phyloP scores from a whole-genome alignment of 202 grass and related monocot genomes.

The Carex sylvatica region DNA sequence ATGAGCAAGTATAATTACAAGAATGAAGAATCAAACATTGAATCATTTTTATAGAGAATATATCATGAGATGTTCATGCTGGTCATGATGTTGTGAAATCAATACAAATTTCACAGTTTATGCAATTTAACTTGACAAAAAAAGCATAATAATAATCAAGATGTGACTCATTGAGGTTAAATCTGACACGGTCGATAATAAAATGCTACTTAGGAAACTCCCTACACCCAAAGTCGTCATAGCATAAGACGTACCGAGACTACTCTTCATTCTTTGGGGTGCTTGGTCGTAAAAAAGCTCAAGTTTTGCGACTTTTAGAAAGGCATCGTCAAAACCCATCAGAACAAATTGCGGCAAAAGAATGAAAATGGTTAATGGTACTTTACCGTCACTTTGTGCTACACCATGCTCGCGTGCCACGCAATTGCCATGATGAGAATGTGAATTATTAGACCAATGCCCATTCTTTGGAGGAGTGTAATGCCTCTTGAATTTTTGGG shows the following conservation, averaged over 20 bases:
- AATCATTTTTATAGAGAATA: too few species aligned
- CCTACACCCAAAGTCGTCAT: constrained; percentile 78
- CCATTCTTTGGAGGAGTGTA: constrained; percentile 81
- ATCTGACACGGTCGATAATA: constrained; percentile 51
- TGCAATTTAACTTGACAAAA: constrained; percentile 54
- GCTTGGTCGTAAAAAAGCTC: constrained; percentile 99
- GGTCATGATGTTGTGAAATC: too few species aligned
- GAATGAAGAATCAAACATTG: too few species aligned
- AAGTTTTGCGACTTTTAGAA: constrained; percentile 87
- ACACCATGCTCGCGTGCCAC: constrained; percentile 54
- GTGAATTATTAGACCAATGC: constrained; percentile 69
- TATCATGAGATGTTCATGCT: too few species aligned
- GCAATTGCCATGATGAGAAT: constrained; percentile 78
- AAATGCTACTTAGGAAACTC: constrained; percentile 76
- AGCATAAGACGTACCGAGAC: constrained; percentile 79
- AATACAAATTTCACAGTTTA: too few species aligned
- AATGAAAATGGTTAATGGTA: constrained; percentile 80
- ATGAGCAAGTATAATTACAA: too few species aligned
- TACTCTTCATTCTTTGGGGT: constrained; percentile 93
- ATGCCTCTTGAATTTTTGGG: constrained; percentile 83
- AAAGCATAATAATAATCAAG: constrained; percentile 88
- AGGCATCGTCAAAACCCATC: constrained; percentile 87
- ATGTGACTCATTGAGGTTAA: constrained; percentile 80
- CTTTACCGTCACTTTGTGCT: constrained; percentile 36
- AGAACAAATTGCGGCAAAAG: constrained; percentile 88